phyloP scores from a whole-genome alignment of 129 eudicot species.

The Tagetes patula region DNA sequence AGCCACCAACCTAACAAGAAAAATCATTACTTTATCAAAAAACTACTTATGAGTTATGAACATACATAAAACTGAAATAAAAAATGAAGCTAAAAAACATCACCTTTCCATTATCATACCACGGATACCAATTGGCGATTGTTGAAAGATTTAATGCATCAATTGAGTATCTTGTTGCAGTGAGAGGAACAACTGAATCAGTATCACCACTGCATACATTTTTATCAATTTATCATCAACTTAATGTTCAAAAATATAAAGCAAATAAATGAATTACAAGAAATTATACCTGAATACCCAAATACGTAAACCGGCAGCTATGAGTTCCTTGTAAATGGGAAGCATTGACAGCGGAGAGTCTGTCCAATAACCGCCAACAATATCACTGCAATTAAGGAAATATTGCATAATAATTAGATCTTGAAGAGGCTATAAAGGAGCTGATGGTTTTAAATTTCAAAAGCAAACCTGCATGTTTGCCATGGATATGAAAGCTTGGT shows the following conservation, averaged over 20 bases:
- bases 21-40: not conserved
- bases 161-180: conserved; percentile 80
- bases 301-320: conserved; percentile 74
- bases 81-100: not conserved
- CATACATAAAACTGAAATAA: not conserved
- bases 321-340: conserved; percentile 84
- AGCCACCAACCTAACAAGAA: conserved; percentile 74
- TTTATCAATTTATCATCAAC: not conserved
- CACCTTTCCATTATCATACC: conserved; percentile 81
- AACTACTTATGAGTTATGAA: not conserved
- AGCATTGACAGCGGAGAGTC: conserved; percentile 95
- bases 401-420: not conserved
- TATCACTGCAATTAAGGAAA: conserved; percentile 56
- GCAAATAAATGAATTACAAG: not conserved
- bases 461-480: conserved; percentile 80
- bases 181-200: conserved; percentile 83
- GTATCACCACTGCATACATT: conserved; percentile 67
- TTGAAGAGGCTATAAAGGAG: not conserved
- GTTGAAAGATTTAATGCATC: conserved; percentile 83
- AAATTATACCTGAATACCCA: conserved; percentile 84
- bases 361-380: conserved; percentile 73
- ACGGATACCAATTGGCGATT: conserved; percentile 66
- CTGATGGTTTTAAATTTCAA: not conserved
- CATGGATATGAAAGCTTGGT: conserved; percentile 74
- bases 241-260: not conserved